Percentiles rank a stretch among this genome's conserved stretches.
Conservation (phyloP, 2,329 filamentous ascomycete species). For the Colletotrichum cordylinicola region DNA sequence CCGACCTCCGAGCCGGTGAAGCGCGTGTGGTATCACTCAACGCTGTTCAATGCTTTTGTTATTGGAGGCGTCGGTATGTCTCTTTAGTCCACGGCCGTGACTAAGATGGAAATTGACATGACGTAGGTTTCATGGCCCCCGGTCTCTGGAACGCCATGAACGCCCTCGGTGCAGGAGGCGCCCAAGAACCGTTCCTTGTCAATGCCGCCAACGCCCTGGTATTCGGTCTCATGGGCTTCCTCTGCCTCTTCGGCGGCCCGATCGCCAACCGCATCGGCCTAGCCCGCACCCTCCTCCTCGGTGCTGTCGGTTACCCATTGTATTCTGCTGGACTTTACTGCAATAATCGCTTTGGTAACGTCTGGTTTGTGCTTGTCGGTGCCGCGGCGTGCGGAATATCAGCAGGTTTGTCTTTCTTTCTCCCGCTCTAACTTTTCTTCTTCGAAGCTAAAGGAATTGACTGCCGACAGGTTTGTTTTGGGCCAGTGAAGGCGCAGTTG, state of each 20-base stretch:
- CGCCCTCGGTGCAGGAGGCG: constrained; percentile 56
- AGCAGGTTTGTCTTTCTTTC: no score
- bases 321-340: constrained; percentile 54
- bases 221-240: constrained; percentile 50
- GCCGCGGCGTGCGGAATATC: constrained; percentile 32
- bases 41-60: constrained; percentile 58
- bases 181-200: constrained; percentile 55
- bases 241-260: constrained; percentile 53
- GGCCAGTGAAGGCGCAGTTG: constrained; percentile 55
- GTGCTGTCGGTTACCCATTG: constrained; percentile 52
- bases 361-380: constrained; percentile 56
- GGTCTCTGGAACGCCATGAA: constrained; percentile 64
- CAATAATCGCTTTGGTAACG: constrained; percentile 56
- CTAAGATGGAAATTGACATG: not conserved
- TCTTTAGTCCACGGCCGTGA: not conserved
- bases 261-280: constrained; percentile 55
- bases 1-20: not conserved
- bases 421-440: no score
- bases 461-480: constrained; percentile 39
- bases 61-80: constrained; percentile 52
- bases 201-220: constrained; percentile 58
- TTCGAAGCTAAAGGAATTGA: no score
- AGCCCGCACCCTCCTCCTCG: constrained; percentile 47
- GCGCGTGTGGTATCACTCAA: constrained; percentile 51
- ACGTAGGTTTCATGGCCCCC: constrained; percentile 46